A percentile compares a stretch with the other conserved stretches of the same genome.
Conservation (phyloP, 495 filamentous ascomycete genomes). For the Penicillium cosmopolitanum region DNA sequence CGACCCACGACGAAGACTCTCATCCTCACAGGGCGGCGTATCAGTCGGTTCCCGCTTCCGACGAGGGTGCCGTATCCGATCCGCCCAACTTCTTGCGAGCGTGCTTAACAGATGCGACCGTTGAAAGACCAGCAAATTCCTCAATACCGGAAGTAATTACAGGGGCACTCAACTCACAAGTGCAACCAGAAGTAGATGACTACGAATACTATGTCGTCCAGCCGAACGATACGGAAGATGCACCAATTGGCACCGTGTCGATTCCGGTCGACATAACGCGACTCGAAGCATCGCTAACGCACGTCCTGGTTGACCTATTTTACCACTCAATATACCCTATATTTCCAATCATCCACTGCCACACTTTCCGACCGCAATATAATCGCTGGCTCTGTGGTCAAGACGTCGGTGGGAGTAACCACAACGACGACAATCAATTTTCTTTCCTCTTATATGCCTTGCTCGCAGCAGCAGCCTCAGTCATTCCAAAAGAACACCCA, state of each 20-base stretch:
- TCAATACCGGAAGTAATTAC: not conserved
- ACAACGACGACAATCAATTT: constrained; percentile 6
- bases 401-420: not conserved
- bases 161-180: not conserved
- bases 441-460: constrained; percentile 19
- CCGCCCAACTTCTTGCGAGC: constrained; percentile 3
- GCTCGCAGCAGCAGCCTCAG: constrained; percentile 16
- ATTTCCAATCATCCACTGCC: constrained; percentile 15
- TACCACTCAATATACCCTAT: constrained; percentile 19
- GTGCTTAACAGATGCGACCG: not conserved
- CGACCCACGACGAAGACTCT: not conserved
- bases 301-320: constrained; percentile 17
- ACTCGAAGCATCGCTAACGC: constrained; percentile 9
- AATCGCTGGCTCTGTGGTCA: constrained; percentile 8
- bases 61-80: constrained; percentile 5
- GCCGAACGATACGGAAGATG: not conserved
- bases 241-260: not conserved
- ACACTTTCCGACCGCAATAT: constrained; percentile 17
- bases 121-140: constrained; percentile 2
- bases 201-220: not conserved
- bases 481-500: constrained; percentile 11
- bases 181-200: not conserved
- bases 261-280: constrained; percentile 4
- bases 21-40: not conserved
- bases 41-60: constrained; percentile 2